Conservation (phyloP, 768 basidiomycete species). For the Mycena indigotica region DNA sequence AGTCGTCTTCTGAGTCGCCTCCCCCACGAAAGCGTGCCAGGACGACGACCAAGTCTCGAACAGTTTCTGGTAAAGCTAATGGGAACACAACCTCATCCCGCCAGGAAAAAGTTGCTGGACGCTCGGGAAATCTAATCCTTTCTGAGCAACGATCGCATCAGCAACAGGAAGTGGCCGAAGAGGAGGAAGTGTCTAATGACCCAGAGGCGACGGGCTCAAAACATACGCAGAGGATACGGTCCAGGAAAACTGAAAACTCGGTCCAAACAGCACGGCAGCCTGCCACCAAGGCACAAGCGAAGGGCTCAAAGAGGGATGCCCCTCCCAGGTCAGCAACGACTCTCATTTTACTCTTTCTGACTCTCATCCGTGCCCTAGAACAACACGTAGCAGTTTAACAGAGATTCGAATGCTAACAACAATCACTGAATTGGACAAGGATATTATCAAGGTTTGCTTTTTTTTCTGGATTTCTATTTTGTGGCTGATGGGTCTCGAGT, state of each 20-base stretch:
- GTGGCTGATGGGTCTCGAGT: slow-evolving; percentile 6
- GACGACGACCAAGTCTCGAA: background rate
- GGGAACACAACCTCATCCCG: background rate
- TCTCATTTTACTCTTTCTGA: background rate
- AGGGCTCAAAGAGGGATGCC: slow-evolving; percentile 2
- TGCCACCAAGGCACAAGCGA: slow-evolving; percentile 6
- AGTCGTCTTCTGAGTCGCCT: background rate
- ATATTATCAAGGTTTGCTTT: slow-evolving; percentile 59
- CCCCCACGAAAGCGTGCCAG: background rate
- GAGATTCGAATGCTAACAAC: slow-evolving; percentile 68
- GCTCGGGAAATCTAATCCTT: background rate
- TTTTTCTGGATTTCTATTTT: background rate
- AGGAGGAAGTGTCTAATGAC: background rate
- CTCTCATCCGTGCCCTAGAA: too few species aligned
- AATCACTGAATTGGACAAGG: slow-evolving; percentile 57
- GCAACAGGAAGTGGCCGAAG: background rate
- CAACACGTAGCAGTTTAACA: too few species aligned
- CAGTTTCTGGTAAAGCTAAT: background rate
- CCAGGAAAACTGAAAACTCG: background rate
- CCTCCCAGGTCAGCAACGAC: slow-evolving; percentile 6
- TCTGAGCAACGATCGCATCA: background rate
- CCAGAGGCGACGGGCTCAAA: background rate
- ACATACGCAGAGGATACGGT: background rate
- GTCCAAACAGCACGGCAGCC: background rate
- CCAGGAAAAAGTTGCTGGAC: background rate